These are phyloP conservation scores for Aspergillus ruber DNA, from an alignment of 2,329 filamentous ascomycete genomes.

Conservation along the genomic window DNA sequence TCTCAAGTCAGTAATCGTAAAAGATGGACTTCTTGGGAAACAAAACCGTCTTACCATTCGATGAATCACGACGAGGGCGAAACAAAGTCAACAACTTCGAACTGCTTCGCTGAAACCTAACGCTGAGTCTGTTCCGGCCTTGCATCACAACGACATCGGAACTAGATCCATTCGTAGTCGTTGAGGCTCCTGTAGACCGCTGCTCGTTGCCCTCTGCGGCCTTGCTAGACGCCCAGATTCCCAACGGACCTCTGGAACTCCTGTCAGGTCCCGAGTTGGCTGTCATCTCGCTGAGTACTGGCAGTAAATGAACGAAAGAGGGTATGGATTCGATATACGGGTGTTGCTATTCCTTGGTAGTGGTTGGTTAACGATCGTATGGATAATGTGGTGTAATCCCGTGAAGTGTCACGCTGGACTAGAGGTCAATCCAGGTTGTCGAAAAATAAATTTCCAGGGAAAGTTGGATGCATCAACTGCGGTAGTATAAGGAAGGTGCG, in stretches of 20 bases:
- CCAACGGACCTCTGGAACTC: slow-evolving; percentile 19
- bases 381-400: neutral
- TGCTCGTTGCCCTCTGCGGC: slow-evolving; percentile 7
- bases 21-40: neutral
- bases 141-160: slow-evolving; percentile 12
- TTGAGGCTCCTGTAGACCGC: slow-evolving; percentile 13
- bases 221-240: slow-evolving; percentile 17
- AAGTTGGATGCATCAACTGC: neutral
- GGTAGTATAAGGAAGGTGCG: neutral
- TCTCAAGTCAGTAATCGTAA: neutral
- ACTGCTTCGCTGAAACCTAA: slow-evolving; percentile 28
- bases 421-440: neutral
- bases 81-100: slow-evolving; percentile 33
- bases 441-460: neutral
- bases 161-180: slow-evolving; percentile 20
- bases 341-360: neutral
- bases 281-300: slow-evolving; percentile 13
- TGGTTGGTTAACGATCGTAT: slow-evolving; percentile 1
- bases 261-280: slow-evolving; percentile 12
- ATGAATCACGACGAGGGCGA: slow-evolving; percentile 20
- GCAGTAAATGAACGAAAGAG: neutral
- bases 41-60: slow-evolving; percentile 16
- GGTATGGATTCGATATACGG: neutral
- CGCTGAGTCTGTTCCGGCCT: slow-evolving; percentile 19
- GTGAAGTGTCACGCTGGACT: neutral